Conservation (phyloP, 176 grass and related monocot genomes). For the Oryza punctata region DNA sequence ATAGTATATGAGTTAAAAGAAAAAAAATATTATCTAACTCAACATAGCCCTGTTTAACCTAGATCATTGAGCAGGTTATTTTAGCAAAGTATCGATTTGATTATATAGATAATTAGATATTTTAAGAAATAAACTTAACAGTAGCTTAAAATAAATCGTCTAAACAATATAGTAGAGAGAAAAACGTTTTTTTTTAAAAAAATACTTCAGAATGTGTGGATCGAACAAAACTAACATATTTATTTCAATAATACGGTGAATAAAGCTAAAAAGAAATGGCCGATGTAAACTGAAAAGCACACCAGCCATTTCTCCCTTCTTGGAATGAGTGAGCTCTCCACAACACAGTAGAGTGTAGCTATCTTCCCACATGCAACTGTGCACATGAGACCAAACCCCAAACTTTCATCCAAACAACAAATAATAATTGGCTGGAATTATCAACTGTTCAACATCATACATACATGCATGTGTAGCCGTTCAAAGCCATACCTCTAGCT, state of each 20-base stretch:
- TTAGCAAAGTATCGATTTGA: no score
- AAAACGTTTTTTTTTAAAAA: neutral
- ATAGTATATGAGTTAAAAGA: neutral
- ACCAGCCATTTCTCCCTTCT: neutral
- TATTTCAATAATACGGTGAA: no score
- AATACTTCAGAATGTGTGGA: no score
- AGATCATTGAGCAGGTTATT: no score
- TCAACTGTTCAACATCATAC: neutral
- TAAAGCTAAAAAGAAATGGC: no score
- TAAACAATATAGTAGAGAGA: no score
- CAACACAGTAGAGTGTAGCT: neutral
- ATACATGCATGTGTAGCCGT: neutral
- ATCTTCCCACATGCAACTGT: neutral
- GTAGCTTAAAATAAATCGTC: no score
- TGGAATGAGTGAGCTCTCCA: neutral
- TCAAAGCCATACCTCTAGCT: neutral
- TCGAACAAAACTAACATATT: no score
- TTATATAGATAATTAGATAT: no score
- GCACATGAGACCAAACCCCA: neutral
- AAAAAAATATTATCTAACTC: no score
- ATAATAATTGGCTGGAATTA: neutral
- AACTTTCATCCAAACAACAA: constrained; percentile 10
- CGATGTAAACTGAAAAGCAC: fast-evolving
- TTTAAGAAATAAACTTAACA: no score
- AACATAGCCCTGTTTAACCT: no score